A percentile compares a stretch with the other conserved stretches of the same genome.
These are phyloP conservation scores for Taphrina deformans DNA, from an alignment of 1,139 yeast species.

Conservation along the genomic window DNA sequence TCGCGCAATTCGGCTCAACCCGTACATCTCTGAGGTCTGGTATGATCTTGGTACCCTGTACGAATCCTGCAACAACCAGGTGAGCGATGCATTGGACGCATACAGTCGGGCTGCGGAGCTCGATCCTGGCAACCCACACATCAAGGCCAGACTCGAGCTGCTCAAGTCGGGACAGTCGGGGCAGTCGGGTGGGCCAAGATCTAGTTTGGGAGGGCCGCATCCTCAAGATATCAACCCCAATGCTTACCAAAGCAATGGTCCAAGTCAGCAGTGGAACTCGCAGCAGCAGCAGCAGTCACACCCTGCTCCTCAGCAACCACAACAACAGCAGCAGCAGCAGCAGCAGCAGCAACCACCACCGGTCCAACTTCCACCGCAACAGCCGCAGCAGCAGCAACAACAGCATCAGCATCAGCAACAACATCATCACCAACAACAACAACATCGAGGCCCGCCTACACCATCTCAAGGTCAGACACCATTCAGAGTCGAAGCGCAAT, in stretches of 20 bases:
- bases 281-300: constrained; percentile 40
- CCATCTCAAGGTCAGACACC: constrained; percentile 14
- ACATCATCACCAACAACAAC: constrained; percentile 32
- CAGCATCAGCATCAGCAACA: constrained; percentile 31
- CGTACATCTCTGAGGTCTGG: constrained; percentile 97
- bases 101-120: constrained; percentile 93
- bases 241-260: constrained; percentile 50
- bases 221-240: constrained; percentile 51
- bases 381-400: constrained; percentile 29
- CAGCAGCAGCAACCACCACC: constrained; percentile 10
- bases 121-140: constrained; percentile 92
- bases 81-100: constrained; percentile 92
- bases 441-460: not conserved
- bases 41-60: constrained; percentile 94
- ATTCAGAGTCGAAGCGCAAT: constrained; percentile 9
- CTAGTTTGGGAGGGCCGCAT: constrained; percentile 45
- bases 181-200: constrained; percentile 52
- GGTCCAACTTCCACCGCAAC: not conserved
- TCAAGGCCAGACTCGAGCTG: constrained; percentile 86
- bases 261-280: constrained; percentile 39
- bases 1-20: constrained; percentile 90
- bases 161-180: constrained; percentile 64
- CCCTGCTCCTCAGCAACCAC: constrained; percentile 4
- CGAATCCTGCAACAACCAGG: constrained; percentile 95
- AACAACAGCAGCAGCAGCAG: constrained; percentile 15